Base-by-base conservation (phyloP, 345 rosid species). In the Diplotaxis tenuifolia region DNA sequence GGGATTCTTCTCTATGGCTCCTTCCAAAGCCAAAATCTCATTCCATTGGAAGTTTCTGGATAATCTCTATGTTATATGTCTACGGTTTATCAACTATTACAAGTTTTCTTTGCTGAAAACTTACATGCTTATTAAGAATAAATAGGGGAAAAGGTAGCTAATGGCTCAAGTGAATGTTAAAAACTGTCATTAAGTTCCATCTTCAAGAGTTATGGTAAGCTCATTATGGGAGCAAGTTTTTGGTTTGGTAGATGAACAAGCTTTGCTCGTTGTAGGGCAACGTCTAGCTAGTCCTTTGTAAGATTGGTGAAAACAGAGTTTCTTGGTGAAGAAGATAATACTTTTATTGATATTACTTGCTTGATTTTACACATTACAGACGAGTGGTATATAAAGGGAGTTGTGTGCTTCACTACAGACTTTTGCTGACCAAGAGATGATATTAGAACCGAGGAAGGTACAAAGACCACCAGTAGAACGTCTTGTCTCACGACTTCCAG, bases 1-100 rank as follows among this genome's bases (percentile, higher is more conserved):
- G 28, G 28, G 28, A 25, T 25, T 25, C 28, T 25, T 25, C 28
- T 25, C 28, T 5, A 75, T 80, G 83, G 93, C 90, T 31, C 84
- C 96, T 67, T 90, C 96, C n/a, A 86, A 79, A 18, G 96, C 93
- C 9, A 84, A 81, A 70, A 68, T 93, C 77, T 71, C 83, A 25
- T 85, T 88, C 75, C 82, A 75, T 22, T 79, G 64, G 65, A 25
- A 25, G 28, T 23, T 25, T 25, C 28, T 25, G 3, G 25, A 25
- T 25, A 25, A 1, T 25, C 28, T 25, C 1, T 25, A 0, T 25
- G 28, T 25, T 25, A 2, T 5, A 25, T 3, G 28, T 25, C 28
- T 25, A 25, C 3, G 28, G 28, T 25, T 25, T 3, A 25, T 25
- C 4, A 36, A 4, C 42, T 36, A 10, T 36, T 36, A 36, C 42